Percentiles rank a stretch among this genome's conserved stretches.
phyloP scores from a whole-genome alignment of 768 basidiomycete genomes.

The Paxillus rubicundulus region DNA sequence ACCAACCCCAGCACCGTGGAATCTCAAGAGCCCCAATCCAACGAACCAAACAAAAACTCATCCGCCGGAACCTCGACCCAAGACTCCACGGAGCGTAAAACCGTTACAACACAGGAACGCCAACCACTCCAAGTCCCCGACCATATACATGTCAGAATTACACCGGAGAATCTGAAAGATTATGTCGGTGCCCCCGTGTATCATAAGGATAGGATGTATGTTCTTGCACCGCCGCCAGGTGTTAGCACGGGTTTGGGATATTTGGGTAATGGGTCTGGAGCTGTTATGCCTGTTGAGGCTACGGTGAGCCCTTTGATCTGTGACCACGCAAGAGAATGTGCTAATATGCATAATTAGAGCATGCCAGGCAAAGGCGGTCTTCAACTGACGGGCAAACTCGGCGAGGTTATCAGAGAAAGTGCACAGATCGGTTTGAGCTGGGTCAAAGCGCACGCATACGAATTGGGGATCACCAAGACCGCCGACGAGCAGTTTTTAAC shows the following conservation, averaged over 20 bases:
- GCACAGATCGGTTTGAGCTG: slow-evolving; percentile 93
- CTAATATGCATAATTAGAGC: slow-evolving; percentile 44
- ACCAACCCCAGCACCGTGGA: slow-evolving; percentile 42
- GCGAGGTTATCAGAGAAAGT: slow-evolving; percentile 95
- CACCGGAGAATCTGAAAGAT: slow-evolving; percentile 86
- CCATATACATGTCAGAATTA: slow-evolving; percentile 75
- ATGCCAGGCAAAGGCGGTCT: slow-evolving; percentile 96
- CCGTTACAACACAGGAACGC: slow-evolving; percentile 74
- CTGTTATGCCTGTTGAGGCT: slow-evolving; percentile 96
- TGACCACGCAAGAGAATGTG: neutral
- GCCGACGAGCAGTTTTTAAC: slow-evolving; percentile 75
- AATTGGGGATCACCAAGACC: slow-evolving; percentile 78
- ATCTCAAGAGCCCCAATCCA: slow-evolving; percentile 46
- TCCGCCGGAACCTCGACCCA: slow-evolving; percentile 15
- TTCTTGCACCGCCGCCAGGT: slow-evolving; percentile 76
- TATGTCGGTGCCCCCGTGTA: slow-evolving; percentile 96
- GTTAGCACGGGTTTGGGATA: slow-evolving; percentile 96
- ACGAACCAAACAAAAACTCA: slow-evolving; percentile 32
- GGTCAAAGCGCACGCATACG: slow-evolving; percentile 88
- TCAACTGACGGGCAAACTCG: slow-evolving; percentile 94
- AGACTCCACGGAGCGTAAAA: slow-evolving; percentile 39
- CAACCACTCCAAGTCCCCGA: slow-evolving; percentile 80
- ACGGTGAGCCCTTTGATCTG: slow-evolving; percentile 51
- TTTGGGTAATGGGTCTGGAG: slow-evolving; percentile 92
- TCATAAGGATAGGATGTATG: slow-evolving; percentile 92